Percentiles rank a stretch among this genome's conserved stretches.
Evolutionary conservation across 2,329 filamentous ascomycete species (phyloP).

Genomic region (Lachnellula cervina): DNA sequence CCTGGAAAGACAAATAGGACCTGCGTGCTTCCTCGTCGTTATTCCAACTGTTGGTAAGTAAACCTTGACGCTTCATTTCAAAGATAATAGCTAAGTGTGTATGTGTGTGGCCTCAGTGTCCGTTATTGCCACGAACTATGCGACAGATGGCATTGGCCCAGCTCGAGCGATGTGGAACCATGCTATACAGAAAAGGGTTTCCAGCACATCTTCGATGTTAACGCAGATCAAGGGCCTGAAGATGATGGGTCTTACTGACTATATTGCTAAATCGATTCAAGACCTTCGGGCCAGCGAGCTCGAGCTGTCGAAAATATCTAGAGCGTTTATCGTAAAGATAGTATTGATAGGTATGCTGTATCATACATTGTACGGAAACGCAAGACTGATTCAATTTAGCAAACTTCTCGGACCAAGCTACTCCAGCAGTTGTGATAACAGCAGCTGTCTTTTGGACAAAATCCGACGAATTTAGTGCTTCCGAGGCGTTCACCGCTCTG

Average conservation of each 20-base stretch:
- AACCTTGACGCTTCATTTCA: too few species aligned
- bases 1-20: conserved; percentile 29
- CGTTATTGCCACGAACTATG: neutral
- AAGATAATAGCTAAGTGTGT: too few species aligned
- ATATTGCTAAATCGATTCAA: neutral
- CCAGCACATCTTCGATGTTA: neutral
- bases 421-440: neutral
- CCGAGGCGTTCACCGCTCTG: neutral
- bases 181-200: neutral
- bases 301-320: neutral
- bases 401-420: too few species aligned
- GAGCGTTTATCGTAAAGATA: neutral
- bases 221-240: neutral
- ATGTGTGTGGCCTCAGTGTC: neutral
- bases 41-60: neutral
- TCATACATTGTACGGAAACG: neutral
- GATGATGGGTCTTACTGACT: neutral
- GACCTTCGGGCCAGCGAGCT: neutral
- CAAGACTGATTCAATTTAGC: too few species aligned
- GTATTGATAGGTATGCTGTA: neutral
- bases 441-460: neutral
- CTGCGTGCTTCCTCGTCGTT: neutral
- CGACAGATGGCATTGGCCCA: neutral
- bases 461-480: too few species aligned
- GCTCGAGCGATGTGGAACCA: neutral